Evolutionary conservation across 2,329 filamentous ascomycete genomes (phyloP), one percentile per base, ranked within the genome.

Genomic region (Aspergillus udagawae): DNA sequence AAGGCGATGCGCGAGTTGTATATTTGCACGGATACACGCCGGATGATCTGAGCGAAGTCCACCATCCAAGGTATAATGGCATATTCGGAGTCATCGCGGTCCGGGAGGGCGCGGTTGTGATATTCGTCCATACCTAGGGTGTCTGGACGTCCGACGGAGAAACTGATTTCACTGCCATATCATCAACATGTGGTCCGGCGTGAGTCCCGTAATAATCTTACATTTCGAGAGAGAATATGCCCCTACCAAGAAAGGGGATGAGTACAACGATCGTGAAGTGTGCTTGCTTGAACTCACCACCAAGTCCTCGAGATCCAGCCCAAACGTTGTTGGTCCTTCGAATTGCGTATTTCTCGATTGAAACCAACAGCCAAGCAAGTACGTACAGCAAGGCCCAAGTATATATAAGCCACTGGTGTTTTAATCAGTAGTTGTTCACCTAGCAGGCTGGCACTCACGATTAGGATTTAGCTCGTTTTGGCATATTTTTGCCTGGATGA

Each of bases 381-480:
- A 45, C 79, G 74, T 9, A 80, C 74, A 1, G 79, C 79, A 23
- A 79, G 70, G 0, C 79, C 79, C 9, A 80, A 72, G 54, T 80
- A 81, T 67, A 80, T 79, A 54, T 81, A 81, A 3, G 79, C 75
- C 67, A 70, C 69, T 71, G 29, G 8, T 27, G 6, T 3, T 57
- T 59, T 52, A 60, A 69, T 70, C 70, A 51, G 21, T 28, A 20
- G 35, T 17, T 29, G 3, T 3, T 25, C 25, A 14, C 27, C 0
- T 20, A 17, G 4, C 3, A 6, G 14, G 14, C 17, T 3, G 1
- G 9, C 7, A 67, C 75, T 60, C 51, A 79, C 77, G 68, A 56
- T 80, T 77, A 5, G 77, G 77, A 52, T 80, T 79, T 4, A 81
- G 68, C 57, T 81, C 77, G 51, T 80, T 79, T 56, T 81, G 79